Conservation (phyloP, 306 rosid genomes). For the Prunus mume region DNA sequence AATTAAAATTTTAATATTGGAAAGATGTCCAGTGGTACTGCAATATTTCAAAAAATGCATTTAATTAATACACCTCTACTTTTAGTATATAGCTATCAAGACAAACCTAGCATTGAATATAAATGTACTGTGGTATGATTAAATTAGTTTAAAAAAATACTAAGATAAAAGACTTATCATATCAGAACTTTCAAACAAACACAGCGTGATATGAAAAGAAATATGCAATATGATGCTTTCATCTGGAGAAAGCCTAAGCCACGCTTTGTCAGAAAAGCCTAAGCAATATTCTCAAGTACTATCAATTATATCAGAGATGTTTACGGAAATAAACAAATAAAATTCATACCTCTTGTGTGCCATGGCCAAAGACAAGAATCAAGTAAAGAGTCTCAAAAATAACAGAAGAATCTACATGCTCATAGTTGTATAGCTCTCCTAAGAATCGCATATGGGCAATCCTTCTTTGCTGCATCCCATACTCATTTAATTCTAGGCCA, state of each 20-base stretch:
- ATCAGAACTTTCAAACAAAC: neutral
- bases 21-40: neutral
- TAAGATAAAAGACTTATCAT: too few species aligned
- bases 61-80: neutral
- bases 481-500: slow-evolving; percentile 90
- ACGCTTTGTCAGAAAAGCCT: neutral
- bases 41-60: neutral
- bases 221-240: neutral
- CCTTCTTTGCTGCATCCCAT: slow-evolving; percentile 97
- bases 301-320: neutral
- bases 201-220: slow-evolving; percentile 1
- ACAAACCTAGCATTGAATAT: neutral
- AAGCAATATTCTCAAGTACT: neutral
- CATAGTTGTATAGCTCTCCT: slow-evolving; percentile 96
- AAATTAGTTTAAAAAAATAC: too few species aligned
- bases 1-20: neutral
- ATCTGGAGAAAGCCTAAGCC: neutral
- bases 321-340: neutral
- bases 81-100: neutral
- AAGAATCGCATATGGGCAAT: slow-evolving; percentile 93
- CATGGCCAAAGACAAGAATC: slow-evolving; percentile 77
- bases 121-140: neutral
- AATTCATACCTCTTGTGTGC: slow-evolving; percentile 76
- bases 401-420: slow-evolving; percentile 96
- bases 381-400: slow-evolving; percentile 90